Percentiles rank a stretch among this genome's conserved stretches.
phyloP scores from a whole-genome alignment of 305 asterid species.

The Solanum chacoense region DNA sequence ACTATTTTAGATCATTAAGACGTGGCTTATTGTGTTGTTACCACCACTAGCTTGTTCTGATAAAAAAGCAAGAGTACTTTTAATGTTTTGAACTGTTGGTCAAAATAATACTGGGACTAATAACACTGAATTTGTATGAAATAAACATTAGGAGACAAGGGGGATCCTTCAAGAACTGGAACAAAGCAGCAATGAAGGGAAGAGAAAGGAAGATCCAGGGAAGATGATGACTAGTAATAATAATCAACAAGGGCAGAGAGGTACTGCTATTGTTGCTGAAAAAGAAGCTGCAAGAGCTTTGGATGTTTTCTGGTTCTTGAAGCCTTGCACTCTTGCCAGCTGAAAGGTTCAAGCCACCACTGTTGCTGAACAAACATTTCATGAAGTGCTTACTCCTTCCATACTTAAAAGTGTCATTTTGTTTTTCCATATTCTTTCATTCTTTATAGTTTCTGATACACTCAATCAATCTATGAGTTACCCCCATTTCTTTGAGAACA shows the following conservation, averaged over 20 bases:
- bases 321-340: conserved; percentile 80
- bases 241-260: conserved; percentile 15
- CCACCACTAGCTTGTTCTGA: neutral
- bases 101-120: neutral
- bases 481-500: neutral
- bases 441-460: neutral
- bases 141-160: conserved; percentile 33
- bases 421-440: neutral
- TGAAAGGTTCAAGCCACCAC: neutral
- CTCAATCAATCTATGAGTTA: neutral
- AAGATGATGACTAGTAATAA: neutral
- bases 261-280: conserved; percentile 16
- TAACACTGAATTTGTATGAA: neutral
- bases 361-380: neutral
- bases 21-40: neutral
- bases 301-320: conserved; percentile 93
- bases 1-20: neutral
- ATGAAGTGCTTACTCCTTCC: neutral
- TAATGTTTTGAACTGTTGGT: neutral
- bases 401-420: neutral
- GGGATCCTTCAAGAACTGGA: conserved; percentile 53
- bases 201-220: conserved; percentile 11
- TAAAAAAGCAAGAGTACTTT: neutral
- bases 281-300: conserved; percentile 59
- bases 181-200: conserved; percentile 22